Base-by-base conservation (phyloP, 192 early-diverging fungal genomes). In the Ambispora gerdemannii region DNA sequence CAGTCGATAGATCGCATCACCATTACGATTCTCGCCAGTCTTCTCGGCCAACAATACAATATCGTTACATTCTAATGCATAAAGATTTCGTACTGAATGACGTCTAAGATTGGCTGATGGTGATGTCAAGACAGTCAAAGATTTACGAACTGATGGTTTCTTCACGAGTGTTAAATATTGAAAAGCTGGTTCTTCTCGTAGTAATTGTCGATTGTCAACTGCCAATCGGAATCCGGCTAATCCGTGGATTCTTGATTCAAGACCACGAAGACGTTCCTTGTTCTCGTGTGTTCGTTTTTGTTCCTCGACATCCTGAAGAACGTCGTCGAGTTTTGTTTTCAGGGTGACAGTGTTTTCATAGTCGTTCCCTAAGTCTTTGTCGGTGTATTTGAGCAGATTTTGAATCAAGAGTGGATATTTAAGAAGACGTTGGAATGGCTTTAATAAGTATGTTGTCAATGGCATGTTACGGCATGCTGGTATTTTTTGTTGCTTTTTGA, bases 381-480 rank as follows among this genome's bases (percentile, higher is more conserved):
- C 52, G 3, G 83, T 86, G 17, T 75, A 67, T 8, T 63, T 72
- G 13, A 86, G 74, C 62, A 86, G 74, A 33, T 85, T 83, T 63
- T 72, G 77, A 47, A 86, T 75, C 17, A 86, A 76, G 47, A 86
- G 71, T 65, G 84, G 84, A 66, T 86, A 86, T 72, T 86, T 83
- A 22, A 84, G 78, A 70, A 86, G 75, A n/a, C 84, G 79, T 75
- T 86, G 84, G 73, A 86, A 84, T 50, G 84, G 84, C 72, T 83
- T 74, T 24, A 79, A 71, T 64, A 86, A 63, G 58, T 83, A 86
- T 15, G 83, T 65, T 49, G 82, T 80, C 50, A 86, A 77, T 4
- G 83, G 79, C 72, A 86, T 78, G 35, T 75, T 77, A 56, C 84
- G 75, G 72, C 83, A 84, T 64, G 77, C 77, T 62, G 81, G 72